These are phyloP conservation scores for Rhizopogon salebrosus DNA, from an alignment of 768 basidiomycete genomes.

Conservation along the genomic window DNA sequence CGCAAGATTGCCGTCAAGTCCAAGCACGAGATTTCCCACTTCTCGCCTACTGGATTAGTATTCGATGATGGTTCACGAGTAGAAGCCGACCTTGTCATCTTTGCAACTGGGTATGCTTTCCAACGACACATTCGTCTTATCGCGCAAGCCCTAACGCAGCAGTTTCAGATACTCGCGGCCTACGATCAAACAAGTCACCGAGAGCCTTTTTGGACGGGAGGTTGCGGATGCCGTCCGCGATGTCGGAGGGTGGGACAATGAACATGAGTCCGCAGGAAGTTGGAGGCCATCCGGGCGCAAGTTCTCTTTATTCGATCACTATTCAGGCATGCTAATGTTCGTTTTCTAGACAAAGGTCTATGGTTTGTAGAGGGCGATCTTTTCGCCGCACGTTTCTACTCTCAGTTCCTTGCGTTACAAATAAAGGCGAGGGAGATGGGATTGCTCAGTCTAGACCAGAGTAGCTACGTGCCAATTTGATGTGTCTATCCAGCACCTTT, in stretches of 20 bases:
- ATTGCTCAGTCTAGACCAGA: background rate
- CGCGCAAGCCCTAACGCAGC: background rate
- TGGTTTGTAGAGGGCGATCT: conserved; percentile 5
- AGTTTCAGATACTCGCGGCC: background rate
- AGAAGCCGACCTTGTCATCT: conserved; percentile 2
- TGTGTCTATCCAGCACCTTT: background rate
- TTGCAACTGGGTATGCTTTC: background rate
- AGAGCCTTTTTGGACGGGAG: background rate
- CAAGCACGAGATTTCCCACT: background rate
- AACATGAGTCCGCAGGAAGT: conserved; percentile 6
- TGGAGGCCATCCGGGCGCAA: conserved; percentile 8
- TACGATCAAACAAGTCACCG: background rate
- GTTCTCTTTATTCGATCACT: background rate
- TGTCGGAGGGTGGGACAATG: conserved; percentile 6
- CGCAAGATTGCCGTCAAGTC: conserved; percentile 3
- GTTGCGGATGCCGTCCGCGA: conserved; percentile 4
- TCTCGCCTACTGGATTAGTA: background rate
- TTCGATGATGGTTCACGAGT: conserved; percentile 3
- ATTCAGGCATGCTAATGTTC: background rate
- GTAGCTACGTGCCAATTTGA: background rate
- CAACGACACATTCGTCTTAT: background rate
- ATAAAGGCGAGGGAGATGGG: background rate
- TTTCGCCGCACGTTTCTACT: background rate
- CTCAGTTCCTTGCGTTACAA: background rate
- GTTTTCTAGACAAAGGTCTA: background rate